Conservation (phyloP, 768 basidiomycete species). For the Lentinula guzmanii region DNA sequence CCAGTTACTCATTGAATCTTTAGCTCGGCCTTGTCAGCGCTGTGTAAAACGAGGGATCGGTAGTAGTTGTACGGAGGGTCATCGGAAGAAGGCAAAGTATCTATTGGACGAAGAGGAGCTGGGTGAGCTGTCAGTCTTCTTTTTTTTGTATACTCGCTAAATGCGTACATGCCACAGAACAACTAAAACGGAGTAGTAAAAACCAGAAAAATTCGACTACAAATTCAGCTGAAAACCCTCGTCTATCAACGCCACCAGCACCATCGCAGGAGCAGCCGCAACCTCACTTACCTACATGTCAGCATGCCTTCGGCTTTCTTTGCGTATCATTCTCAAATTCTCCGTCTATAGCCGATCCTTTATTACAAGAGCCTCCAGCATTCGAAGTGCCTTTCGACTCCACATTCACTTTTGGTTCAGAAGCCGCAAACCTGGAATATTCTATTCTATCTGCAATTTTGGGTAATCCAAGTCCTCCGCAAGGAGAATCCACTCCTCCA, state of each 20-base stretch:
- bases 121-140: constrained; percentile 38
- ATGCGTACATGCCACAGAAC: constrained; percentile 36
- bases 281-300: constrained; percentile 24
- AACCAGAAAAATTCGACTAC: neutral
- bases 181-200: constrained; percentile 41
- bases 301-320: constrained; percentile 7
- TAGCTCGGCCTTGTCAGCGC: constrained; percentile 93
- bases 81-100: constrained; percentile 97
- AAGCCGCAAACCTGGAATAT: constrained; percentile 92
- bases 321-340: constrained; percentile 10
- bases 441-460: constrained; percentile 91
- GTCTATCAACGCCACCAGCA: constrained; percentile 20
- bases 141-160: constrained; percentile 15
- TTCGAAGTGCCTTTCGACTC: constrained; percentile 59
- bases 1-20: constrained; percentile 13
- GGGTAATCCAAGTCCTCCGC: constrained; percentile 63
- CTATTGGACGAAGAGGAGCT: constrained; percentile 91
- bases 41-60: constrained; percentile 93
- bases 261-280: constrained; percentile 25
- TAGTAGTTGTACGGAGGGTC: constrained; percentile 86
- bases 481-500: constrained; percentile 32
- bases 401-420: constrained; percentile 69
- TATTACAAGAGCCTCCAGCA: constrained; percentile 51
- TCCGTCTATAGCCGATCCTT: constrained; percentile 37
- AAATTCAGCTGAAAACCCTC: neutral